These are phyloP conservation scores for Cryptosporidium bovis DNA, from an alignment of 169 alveolate species.

Conservation along the genomic window DNA sequence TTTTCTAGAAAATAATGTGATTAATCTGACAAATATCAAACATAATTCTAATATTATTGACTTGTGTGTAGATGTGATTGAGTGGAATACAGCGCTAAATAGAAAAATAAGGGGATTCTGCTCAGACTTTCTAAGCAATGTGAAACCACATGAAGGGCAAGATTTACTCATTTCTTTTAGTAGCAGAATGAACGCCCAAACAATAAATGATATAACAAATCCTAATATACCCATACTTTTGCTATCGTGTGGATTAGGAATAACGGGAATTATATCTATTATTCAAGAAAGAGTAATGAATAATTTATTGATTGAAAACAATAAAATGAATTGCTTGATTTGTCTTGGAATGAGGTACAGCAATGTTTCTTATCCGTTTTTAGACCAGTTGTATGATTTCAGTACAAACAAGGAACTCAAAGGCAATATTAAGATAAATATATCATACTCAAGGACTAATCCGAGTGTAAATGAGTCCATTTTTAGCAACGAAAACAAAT, in stretches of 20 bases:
- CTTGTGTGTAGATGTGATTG: slow-evolving; percentile 54
- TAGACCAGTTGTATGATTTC: slow-evolving; percentile 38
- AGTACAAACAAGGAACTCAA: slow-evolving; percentile 2
- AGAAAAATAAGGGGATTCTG: slow-evolving; percentile 63
- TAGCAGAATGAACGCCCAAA: slow-evolving; percentile 10
- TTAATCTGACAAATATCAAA: background rate
- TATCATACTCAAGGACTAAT: slow-evolving; percentile 44
- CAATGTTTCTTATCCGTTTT: slow-evolving; percentile 41
- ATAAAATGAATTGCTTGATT: slow-evolving; percentile 9
- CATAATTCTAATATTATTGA: slow-evolving; percentile 16
- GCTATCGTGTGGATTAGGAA: slow-evolving; percentile 58
- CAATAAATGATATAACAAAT: slow-evolving; percentile 2
- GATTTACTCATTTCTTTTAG: slow-evolving; percentile 31
- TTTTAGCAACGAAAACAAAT: background rate
- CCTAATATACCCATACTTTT: slow-evolving; percentile 44
- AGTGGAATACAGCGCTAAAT: slow-evolving; percentile 58
- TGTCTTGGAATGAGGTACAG: slow-evolving; percentile 65
- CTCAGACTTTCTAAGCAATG: slow-evolving; percentile 23
- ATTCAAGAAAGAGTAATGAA: slow-evolving; percentile 53
- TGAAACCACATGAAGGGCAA: background rate
- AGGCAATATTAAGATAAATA: slow-evolving; percentile 1
- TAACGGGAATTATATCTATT: slow-evolving; percentile 64
- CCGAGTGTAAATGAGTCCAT: slow-evolving; percentile 53
- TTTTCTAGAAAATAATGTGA: background rate
- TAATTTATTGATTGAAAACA: background rate